Conservation (phyloP, 2,329 filamentous ascomycete species). For the Neopestalotiopsis sp. region DNA sequence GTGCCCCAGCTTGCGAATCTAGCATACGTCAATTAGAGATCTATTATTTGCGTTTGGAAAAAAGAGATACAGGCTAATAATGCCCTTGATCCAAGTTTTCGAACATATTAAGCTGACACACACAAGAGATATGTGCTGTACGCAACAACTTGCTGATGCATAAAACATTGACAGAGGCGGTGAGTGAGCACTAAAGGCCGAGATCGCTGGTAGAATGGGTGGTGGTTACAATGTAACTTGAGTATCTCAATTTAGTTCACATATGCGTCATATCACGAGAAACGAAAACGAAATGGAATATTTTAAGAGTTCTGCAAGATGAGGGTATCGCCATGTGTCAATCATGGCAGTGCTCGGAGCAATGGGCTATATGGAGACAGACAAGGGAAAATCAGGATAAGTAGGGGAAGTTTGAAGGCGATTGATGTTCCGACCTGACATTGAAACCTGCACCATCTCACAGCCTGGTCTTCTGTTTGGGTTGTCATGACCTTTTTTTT, state of each 20-base stretch:
- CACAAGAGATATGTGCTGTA: not conserved
- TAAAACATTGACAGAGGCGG: not conserved
- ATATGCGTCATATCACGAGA: not conserved
- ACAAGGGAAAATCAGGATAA: not conserved
- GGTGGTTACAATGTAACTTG: not conserved
- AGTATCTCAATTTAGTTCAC: constrained; percentile 1
- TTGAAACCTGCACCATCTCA: not conserved
- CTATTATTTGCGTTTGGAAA: too few species aligned
- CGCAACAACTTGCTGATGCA: not conserved
- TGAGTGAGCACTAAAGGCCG: constrained; percentile 1
- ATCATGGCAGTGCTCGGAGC: not conserved
- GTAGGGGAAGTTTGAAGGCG: not conserved
- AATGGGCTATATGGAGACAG: not conserved
- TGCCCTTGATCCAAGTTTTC: not conserved
- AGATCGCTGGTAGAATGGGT: not conserved
- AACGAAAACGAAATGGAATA: not conserved
- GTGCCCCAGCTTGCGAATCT: not conserved
- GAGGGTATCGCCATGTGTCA: not conserved
- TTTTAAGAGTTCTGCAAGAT: not conserved
- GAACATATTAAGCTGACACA: not conserved
- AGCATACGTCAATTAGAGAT: not conserved
- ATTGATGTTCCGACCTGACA: not conserved
- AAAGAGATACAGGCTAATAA: too few species aligned
- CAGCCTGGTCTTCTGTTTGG: not conserved
- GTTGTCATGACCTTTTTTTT: not conserved